phyloP scores from a whole-genome alignment of 495 filamentous ascomycete genomes.

The Cairneyella variabilis region DNA sequence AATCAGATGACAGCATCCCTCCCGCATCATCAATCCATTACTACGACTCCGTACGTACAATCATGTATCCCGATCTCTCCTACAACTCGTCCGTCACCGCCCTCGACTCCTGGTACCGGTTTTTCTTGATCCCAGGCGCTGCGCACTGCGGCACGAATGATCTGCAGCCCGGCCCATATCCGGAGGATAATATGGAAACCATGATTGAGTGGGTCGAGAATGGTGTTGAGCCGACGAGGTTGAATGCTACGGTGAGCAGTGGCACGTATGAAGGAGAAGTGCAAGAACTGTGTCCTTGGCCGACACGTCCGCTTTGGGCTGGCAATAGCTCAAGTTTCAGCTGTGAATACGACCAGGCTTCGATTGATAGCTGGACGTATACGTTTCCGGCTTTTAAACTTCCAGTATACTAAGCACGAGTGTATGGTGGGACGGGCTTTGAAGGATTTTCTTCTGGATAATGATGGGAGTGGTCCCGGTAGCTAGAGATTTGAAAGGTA shows the following conservation, averaged over 20 bases:
- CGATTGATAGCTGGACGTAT: conserved; percentile 38
- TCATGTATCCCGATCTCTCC: conserved; percentile 42
- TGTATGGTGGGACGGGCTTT: too few species aligned
- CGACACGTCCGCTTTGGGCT: conserved; percentile 40
- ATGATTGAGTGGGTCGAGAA: conserved; percentile 52
- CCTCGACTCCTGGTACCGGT: conserved; percentile 47
- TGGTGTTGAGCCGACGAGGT: conserved; percentile 33
- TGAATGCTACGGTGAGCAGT: conserved; percentile 39
- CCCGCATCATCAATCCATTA: conserved; percentile 44
- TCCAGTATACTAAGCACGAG: conserved; percentile 22
- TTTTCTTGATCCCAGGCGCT: conserved; percentile 50
- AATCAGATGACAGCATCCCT: conserved; percentile 44
- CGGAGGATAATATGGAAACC: conserved; percentile 39
- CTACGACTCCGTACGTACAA: conserved; percentile 42
- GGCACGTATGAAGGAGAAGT: conserved; percentile 35
- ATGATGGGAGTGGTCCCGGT: too few species aligned
- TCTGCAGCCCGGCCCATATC: conserved; percentile 41
- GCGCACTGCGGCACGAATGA: conserved; percentile 42
- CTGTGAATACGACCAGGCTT: conserved; percentile 41
- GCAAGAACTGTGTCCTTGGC: conserved; percentile 43
- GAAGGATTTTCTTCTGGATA: too few species aligned
- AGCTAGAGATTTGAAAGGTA: too few species aligned
- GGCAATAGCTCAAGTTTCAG: conserved; percentile 30
- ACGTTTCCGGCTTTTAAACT: conserved; percentile 27
- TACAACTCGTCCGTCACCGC: conserved; percentile 31